Evolutionary conservation across 208 protist genomes (phyloP).

Genomic region (Acanthamoeba royreba): DNA sequence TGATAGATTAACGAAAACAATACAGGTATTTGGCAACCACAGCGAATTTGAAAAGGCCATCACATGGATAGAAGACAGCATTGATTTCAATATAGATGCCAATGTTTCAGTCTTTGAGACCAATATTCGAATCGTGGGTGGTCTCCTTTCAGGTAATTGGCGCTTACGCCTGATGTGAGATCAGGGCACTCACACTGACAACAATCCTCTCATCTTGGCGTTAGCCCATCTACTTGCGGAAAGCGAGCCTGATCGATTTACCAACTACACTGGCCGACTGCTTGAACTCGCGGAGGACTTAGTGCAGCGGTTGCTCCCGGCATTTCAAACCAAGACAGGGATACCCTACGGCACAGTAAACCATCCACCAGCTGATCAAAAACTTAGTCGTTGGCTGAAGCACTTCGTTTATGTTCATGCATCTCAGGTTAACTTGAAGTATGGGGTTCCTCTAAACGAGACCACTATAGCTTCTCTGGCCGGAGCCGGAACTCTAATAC

Average conservation of each 20-base stretch:
- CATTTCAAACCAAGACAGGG: conserved; percentile 84
- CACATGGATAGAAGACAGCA: conserved; percentile 75
- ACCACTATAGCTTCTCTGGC: conserved; percentile 71
- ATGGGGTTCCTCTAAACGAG: conserved; percentile 78
- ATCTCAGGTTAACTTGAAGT: conserved; percentile 80
- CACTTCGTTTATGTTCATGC: too few relatives aligned
- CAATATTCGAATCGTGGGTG: conserved; percentile 86
- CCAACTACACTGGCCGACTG: conserved; percentile 72
- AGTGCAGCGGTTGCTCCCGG: conserved; percentile 71
- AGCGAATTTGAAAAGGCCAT: conserved; percentile 70
- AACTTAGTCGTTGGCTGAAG: neutral
- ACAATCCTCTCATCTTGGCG: too few relatives aligned
- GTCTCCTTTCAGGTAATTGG: conserved; percentile 72
- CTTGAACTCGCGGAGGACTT: conserved; percentile 78
- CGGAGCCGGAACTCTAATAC: conserved; percentile 70
- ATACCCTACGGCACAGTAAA: conserved; percentile 83
- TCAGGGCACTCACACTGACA: too few relatives aligned
- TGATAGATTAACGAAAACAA: neutral
- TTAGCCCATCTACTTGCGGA: conserved; percentile 38
- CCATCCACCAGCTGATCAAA: too few relatives aligned
- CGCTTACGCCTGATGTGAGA: too few relatives aligned
- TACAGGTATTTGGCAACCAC: conserved; percentile 59
- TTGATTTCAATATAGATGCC: conserved; percentile 77
- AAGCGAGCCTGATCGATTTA: neutral
- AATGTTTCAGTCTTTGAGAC: conserved; percentile 89